A percentile compares a stretch with the other conserved stretches of the same genome.
phyloP scores from a whole-genome alignment of 2,329 filamentous ascomycete species.

The Fusarium cicatricum region DNA sequence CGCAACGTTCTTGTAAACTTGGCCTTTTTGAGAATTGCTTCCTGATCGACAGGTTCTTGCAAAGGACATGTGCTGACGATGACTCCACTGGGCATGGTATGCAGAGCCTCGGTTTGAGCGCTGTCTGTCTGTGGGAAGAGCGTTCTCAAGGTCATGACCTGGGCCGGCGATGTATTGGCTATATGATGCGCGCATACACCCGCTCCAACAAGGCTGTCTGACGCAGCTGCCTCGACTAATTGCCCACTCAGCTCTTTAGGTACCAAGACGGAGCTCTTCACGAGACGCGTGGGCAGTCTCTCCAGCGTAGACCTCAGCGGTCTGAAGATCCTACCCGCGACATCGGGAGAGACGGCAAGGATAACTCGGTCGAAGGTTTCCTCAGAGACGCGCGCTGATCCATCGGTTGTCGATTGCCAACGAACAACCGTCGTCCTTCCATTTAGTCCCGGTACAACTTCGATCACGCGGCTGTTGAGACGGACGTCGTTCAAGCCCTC shows the following conservation, averaged over 20 bases:
- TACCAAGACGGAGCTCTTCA: constrained; percentile 56
- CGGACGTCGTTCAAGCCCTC: constrained; percentile 51
- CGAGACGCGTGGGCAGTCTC: constrained; percentile 56
- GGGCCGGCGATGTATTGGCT: constrained; percentile 37
- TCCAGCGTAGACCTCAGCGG: constrained; percentile 50
- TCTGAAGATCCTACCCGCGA: constrained; percentile 57
- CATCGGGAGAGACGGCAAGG: constrained; percentile 63
- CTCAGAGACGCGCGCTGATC: constrained; percentile 21
- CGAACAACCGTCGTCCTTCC: constrained; percentile 41
- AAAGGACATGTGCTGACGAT: constrained; percentile 63
- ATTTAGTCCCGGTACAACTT: constrained; percentile 42
- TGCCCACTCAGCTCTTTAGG: constrained; percentile 1
- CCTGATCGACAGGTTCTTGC: constrained; percentile 45
- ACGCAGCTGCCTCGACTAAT: constrained; percentile 7
- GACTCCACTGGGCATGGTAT: constrained; percentile 59
- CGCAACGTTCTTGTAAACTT: constrained; percentile 62
- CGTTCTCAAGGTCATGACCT: constrained; percentile 49
- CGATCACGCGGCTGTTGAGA: constrained; percentile 50
- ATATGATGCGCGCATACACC: constrained; percentile 42
- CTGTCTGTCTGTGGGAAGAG: constrained; percentile 41
- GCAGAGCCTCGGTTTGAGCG: constrained; percentile 59
- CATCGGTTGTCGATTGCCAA: constrained; percentile 44
- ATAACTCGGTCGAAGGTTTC: constrained; percentile 61
- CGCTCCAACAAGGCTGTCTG: constrained; percentile 3
- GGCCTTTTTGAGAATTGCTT: constrained; percentile 54